Base-by-base conservation (phyloP, 2,329 filamentous ascomycete species). In the Dothistroma pini region DNA sequence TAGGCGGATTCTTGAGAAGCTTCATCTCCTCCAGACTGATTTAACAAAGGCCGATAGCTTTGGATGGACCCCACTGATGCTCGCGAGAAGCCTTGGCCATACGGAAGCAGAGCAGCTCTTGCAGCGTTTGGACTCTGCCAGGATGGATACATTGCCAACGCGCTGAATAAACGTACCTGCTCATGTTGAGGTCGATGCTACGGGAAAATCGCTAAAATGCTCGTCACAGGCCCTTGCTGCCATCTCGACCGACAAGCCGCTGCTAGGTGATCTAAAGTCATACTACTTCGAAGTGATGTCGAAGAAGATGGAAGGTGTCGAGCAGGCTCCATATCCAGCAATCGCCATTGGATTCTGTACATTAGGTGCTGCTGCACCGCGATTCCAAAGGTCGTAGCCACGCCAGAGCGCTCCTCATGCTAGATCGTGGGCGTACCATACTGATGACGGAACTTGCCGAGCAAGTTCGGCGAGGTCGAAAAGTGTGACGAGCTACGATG, bases 211-310 rank as follows among this genome's bases (percentile, higher is more conserved):
- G 53, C 21, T 44, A 38, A 21, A 55, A 38, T 57, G 55, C 52
- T 38, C 34, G 10, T 38, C 34, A 38, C 34, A 4, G 34, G 14
- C 34, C 14, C 34, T 16, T 10, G 14, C 34, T 38, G 34, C 34
- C 34, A 49, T 66, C 51, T 59, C 60, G 10, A 60, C 62, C 1
- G 56, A 66, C 47, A 61, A 54, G 38, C 62, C 64, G 10, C 50
- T 66, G 2, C 64, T 59, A 16, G 53, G 57, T 21, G 56, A 57
- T 2, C 53, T 61, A 1, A 57, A 64, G 9, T 31, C 41, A 11
- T 66, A 53, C 41, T 63, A 66, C 53, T 66, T 57, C 50, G 64
- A 65, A 52, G 51, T 65, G 1, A 61, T 62, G 8, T 47, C 53
- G 22, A 51, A n/a, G 10, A 48, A 50, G 31, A 16, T 51, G n/a